Evolutionary conservation across 2,329 filamentous ascomycete species (phyloP).

Genomic region (Aspergillus jensenii): DNA sequence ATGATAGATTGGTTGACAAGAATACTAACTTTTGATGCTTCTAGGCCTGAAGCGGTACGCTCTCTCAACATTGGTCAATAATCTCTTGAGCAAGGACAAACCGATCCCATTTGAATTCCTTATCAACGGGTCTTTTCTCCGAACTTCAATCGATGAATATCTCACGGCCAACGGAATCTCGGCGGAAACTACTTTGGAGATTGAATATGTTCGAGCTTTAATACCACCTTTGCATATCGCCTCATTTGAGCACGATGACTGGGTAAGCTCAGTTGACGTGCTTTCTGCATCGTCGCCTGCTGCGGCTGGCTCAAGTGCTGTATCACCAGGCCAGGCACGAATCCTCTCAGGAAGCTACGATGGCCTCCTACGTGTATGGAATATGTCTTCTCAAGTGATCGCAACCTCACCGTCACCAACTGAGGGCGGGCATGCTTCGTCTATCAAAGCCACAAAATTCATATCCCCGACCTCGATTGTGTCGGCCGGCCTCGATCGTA

Average conservation of each 20-base stretch:
- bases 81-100: constrained; percentile 56
- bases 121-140: constrained; percentile 88
- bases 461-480: constrained; percentile 75
- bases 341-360: constrained; percentile 95
- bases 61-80: constrained; percentile 64
- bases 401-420: constrained; percentile 69
- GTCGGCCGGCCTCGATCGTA: constrained; percentile 80
- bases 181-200: constrained; percentile 77
- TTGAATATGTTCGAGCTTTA: constrained; percentile 91
- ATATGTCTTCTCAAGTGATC: constrained; percentile 79
- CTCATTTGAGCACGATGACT: constrained; percentile 96
- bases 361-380: constrained; percentile 84
- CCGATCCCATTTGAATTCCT: constrained; percentile 76
- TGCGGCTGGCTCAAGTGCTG: constrained; percentile 49
- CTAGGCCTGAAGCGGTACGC: constrained; percentile 57
- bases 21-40: constrained; percentile 13
- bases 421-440: constrained; percentile 71
- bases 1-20: background rate
- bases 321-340: constrained; percentile 61
- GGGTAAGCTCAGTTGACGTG: constrained; percentile 86
- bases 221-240: constrained; percentile 86
- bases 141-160: constrained; percentile 87
- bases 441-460: constrained; percentile 81
- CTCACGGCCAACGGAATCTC: constrained; percentile 83
- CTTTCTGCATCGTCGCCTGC: constrained; percentile 67